Evolutionary conservation across 78 protist genomes (phyloP).

Genomic region (Pelomyxa schiedti): DNA sequence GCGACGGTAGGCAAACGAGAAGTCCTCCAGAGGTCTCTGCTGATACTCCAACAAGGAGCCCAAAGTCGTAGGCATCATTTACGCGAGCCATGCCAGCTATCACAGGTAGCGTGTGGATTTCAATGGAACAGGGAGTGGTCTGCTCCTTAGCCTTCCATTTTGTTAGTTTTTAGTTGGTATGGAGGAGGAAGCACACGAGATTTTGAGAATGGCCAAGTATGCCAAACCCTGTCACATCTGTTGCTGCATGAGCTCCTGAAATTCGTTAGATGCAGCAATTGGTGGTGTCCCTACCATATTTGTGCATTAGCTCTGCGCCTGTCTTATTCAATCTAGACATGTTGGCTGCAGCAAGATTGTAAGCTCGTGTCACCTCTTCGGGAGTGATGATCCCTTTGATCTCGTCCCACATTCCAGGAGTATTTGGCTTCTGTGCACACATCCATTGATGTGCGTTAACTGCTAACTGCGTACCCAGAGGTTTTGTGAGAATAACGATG

Average conservation of each 20-base stretch:
- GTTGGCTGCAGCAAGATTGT: conserved; percentile 16
- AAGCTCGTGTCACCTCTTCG: conserved; percentile 22
- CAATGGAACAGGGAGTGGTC: conserved; percentile 9
- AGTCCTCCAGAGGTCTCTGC: conserved; percentile 79
- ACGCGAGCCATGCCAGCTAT: conserved; percentile 40
- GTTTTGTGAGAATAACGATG: conserved; percentile 79
- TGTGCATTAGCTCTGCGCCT: conserved; percentile 61
- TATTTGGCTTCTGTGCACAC: neutral
- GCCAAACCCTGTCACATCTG: conserved; percentile 88
- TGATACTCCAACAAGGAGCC: conserved; percentile 27
- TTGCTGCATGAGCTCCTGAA: conserved; percentile 75
- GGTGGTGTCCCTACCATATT: conserved; percentile 13
- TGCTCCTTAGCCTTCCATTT: too few species aligned
- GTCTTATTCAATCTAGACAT: conserved; percentile 56
- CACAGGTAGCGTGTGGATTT: conserved; percentile 38
- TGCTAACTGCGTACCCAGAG: conserved; percentile 78
- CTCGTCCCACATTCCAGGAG: neutral
- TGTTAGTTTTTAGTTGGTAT: too few species aligned
- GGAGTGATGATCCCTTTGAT: conserved; percentile 4
- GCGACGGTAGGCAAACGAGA: conserved; percentile 28
- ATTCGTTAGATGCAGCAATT: too few species aligned
- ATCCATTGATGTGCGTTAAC: conserved; percentile 79
- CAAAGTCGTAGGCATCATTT: conserved; percentile 27
- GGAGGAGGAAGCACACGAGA: too few species aligned
- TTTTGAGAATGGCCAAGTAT: conserved; percentile 63